These are phyloP conservation scores for Adansonia rubrostipa DNA, from an alignment of 441 rosid genomes.

Conservation along the genomic window DNA sequence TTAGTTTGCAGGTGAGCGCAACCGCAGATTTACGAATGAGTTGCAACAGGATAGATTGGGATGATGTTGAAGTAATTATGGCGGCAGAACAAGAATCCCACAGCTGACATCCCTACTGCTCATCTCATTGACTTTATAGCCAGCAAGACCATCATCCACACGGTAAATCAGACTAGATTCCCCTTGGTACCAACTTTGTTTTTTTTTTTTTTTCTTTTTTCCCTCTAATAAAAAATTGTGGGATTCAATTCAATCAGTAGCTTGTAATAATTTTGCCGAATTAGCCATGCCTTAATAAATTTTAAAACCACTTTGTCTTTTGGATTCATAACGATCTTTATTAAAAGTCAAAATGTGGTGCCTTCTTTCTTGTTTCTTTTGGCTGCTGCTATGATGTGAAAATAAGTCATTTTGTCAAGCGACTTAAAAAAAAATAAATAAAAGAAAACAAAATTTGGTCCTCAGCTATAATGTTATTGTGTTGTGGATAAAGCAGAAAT, in stretches of 20 bases:
- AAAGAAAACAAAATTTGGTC: background rate
- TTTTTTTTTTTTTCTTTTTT: background rate
- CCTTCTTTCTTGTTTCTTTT: slow-evolving; percentile 23
- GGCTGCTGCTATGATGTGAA: slow-evolving; percentile 3
- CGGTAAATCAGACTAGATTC: slow-evolving; percentile 18
- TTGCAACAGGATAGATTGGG: background rate
- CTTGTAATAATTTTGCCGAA: slow-evolving; percentile 20
- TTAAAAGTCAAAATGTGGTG: slow-evolving; percentile 25
- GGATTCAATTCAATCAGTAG: slow-evolving; percentile 10
- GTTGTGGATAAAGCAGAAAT: background rate
- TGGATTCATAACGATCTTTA: slow-evolving; percentile 17
- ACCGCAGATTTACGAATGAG: slow-evolving; percentile 4
- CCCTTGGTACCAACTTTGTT: slow-evolving; percentile 15
- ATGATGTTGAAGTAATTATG: background rate
- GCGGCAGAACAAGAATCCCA: slow-evolving; percentile 1
- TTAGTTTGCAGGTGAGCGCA: background rate
- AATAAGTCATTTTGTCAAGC: background rate
- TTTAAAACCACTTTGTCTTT: slow-evolving; percentile 13
- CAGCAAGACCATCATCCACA: background rate
- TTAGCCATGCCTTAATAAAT: slow-evolving; percentile 25
- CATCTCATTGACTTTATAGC: slow-evolving; percentile 17
- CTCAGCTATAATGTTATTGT: too few relatives aligned
- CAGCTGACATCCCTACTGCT: slow-evolving; percentile 12
- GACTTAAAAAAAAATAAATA: too few relatives aligned
- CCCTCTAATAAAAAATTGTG: background rate